Evolutionary conservation across 441 rosid genomes (phyloP).

Genomic region (Populus hybrid): DNA sequence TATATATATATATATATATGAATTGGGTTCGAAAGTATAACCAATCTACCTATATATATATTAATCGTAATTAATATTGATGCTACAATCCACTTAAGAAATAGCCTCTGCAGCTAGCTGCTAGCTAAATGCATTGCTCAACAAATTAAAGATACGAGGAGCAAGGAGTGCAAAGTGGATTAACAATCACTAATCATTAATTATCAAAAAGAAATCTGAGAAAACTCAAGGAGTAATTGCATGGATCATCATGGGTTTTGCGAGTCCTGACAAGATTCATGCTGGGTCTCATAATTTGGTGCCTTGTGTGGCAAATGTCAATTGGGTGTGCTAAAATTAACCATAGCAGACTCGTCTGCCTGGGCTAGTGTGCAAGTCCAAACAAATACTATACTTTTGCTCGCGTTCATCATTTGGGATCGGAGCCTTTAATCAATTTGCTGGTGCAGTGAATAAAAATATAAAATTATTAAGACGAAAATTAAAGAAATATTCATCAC

Average conservation of each 20-base stretch:
- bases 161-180: neutral
- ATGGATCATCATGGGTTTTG: neutral
- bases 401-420: neutral
- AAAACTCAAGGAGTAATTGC: neutral
- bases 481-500: too few species aligned
- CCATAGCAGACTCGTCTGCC: neutral
- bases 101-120: too few species aligned
- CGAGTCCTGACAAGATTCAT: neutral
- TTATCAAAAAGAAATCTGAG: too few species aligned
- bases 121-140: neutral
- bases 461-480: too few species aligned
- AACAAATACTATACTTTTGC: neutral
- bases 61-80: too few species aligned
- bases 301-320: neutral
- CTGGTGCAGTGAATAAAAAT: neutral
- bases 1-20: too few species aligned
- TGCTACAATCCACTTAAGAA: too few species aligned
- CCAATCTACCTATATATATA: too few species aligned
- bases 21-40: too few species aligned
- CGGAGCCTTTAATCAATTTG: neutral
- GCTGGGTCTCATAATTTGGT: neutral
- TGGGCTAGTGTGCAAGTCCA: neutral
- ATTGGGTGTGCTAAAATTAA: neutral
- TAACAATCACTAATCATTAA: too few species aligned
- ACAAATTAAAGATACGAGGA: neutral